These are phyloP conservation scores for Cercospora canescens DNA, from an alignment of 2,329 filamentous ascomycete species.

Conservation along the genomic window DNA sequence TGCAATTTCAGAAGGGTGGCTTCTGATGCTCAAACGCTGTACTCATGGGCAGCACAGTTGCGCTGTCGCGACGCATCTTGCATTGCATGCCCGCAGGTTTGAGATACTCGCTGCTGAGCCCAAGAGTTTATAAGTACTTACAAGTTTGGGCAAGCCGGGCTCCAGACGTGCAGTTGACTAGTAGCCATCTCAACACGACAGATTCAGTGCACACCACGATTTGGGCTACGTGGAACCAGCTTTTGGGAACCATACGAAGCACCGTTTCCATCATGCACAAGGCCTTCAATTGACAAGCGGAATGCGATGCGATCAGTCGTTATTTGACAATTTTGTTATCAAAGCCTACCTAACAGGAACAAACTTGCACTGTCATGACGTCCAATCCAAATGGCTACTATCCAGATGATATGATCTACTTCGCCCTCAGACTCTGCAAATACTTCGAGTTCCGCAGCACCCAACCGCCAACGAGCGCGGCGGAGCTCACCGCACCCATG, in stretches of 20 bases:
- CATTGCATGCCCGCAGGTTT: background rate
- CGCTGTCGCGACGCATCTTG: background rate
- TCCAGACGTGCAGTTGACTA: background rate
- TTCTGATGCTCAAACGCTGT: background rate
- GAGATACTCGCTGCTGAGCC: no score
- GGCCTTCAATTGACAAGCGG: background rate
- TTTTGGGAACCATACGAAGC: no score
- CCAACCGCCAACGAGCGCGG: slow-evolving; percentile 39
- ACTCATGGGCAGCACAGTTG: background rate
- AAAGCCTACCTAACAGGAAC: background rate
- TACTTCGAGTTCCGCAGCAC: slow-evolving; percentile 47
- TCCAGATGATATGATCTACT: no score
- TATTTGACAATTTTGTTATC: background rate
- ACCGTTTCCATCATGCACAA: background rate
- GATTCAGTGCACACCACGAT: no score
- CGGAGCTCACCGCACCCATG: slow-evolving; percentile 39
- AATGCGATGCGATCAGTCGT: background rate
- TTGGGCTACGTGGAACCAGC: no score
- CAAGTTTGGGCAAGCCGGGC: no score
- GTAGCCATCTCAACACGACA: no score
- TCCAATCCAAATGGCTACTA: no score
- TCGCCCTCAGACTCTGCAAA: slow-evolving; percentile 24
- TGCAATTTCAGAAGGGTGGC: slow-evolving; percentile 27
- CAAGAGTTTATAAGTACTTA: no score
- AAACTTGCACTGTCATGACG: background rate